Base-by-base conservation (phyloP, 768 basidiomycete species). In the Suillus occidentalis region DNA sequence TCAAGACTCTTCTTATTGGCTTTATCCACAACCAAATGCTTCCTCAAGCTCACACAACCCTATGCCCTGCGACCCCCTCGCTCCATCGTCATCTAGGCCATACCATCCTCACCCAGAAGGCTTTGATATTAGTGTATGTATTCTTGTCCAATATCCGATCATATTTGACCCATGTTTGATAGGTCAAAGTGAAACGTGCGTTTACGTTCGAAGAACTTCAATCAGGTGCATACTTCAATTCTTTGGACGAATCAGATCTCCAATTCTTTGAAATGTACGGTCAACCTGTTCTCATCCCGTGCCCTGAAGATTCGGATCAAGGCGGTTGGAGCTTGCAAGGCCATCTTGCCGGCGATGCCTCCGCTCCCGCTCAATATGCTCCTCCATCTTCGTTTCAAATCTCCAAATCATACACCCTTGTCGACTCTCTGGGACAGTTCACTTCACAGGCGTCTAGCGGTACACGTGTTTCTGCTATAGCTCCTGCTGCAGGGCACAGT, bases 121-220 rank as follows among this genome's bases (percentile, higher is more conserved):
- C 53, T 76, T 75, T 60, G 67, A 72, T 62, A 70, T 76, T 1
- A 67, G 71, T 61, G 75, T 71, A 25, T 25, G 63, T 63, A 39
- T 45, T 37, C 39, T 25, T 0, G 8, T 59, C 37, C 28, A 13
- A 37, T 12, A n/a, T n/a, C 20, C 31, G 53, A 55, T 25, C 61
- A n/a, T 39, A 56, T 0, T 25, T 42, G 31, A 47, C 20, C 57
- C 65, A 31, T 31, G 31, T 31, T 31, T 4, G 28, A 49, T 63
- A 76, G 75, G 68, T 76, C 56, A 74, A 68, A 3, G 74, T 75
- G 0, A 75, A 72, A 36, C 75, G 75, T 14, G 67, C 75, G 45
- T 76, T 76, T 47, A 70, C 75, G 1, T 76, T 78, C 58, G 75
- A 76, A 58, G 76, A 76, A 62, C 72, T 76, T 25, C 76, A 76